Base-by-base conservation (phyloP, 2,329 filamentous ascomycete species). In the Lasiodiplodia sp. region DNA sequence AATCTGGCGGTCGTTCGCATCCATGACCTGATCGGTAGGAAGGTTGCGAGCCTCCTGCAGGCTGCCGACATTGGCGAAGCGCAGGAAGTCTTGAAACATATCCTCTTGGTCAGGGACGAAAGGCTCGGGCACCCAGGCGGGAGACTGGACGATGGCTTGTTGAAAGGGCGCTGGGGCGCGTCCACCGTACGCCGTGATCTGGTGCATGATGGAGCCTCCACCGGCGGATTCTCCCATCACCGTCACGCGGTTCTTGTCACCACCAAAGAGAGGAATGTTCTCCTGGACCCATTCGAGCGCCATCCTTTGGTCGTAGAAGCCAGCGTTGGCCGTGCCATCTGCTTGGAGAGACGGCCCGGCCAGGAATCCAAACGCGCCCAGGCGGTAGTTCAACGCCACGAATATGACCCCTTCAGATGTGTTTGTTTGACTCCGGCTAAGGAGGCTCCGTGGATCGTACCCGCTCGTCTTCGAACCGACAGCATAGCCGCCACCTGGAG, bases 111-210 rank as follows among this genome's bases (percentile, higher is more conserved):
- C 69, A 28, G 74, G 69, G 4, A 77, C 70, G 4, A 77, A 76
- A 5, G 77, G 70, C 31, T 21, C n/a, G 65, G 68, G 18, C 37
- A 34, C 14, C 52, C 53, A 67, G 3, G 81, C 83, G 3, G 83
- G 82, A 51, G 81, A 84, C 69, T 85, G 83, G 1, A 80, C 63
- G 7, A 86, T 80, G 14, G 83, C 83, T 69, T 81, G 79, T 58
- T 79, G 78, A 72, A 86, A 86, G 1, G 83, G 83, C 58, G 2
- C 23, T 62, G 63, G 69, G 73, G 16, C 5, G 56, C 74, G 72
- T 11, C 83, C 85, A 44, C 85, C 85, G 69, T 80, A 86, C 1
- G 84, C 49, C 28, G 85, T 88, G 69, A 87, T 83, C 65, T 88
- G 85, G 71, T 87, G 85, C 76, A 87, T 81, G 68, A 88, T 82